Evolutionary conservation across 192 early-diverging fungal species (phyloP).

Genomic region (Nowakowskiella sp.): DNA sequence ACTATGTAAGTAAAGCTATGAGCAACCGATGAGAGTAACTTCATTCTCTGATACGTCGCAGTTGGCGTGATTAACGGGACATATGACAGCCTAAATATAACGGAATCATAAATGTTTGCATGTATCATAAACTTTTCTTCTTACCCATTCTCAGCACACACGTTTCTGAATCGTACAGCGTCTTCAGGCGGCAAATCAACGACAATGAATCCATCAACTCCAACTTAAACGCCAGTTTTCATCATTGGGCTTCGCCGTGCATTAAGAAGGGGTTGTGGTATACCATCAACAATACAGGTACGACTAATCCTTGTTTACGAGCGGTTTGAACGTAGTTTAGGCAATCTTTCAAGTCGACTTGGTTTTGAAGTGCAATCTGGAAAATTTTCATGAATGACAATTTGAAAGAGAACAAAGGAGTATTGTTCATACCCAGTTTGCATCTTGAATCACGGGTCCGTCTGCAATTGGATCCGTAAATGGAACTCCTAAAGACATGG

Average conservation of each 20-base stretch:
- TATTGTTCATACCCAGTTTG: slow-evolving; percentile 54
- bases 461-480: slow-evolving; percentile 98
- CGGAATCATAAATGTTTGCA: not conserved
- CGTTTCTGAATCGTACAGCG: slow-evolving; percentile 71
- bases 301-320: slow-evolving; percentile 68
- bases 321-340: slow-evolving; percentile 73
- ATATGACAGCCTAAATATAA: slow-evolving; percentile 58
- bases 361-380: slow-evolving; percentile 70
- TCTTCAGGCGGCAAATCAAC: slow-evolving; percentile 98
- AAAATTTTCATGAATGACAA: slow-evolving; percentile 3
- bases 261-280: slow-evolving; percentile 97
- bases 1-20: slow-evolving; percentile 96
- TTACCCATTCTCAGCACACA: slow-evolving; percentile 63
- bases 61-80: slow-evolving; percentile 90
- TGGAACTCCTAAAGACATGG: slow-evolving; percentile 58
- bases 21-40: slow-evolving; percentile 67
- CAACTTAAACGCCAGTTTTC: slow-evolving; percentile 70
- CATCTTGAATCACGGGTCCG: slow-evolving; percentile 93
- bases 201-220: slow-evolving; percentile 92
- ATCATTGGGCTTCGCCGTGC: slow-evolving; percentile 88
- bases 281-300: slow-evolving; percentile 95
- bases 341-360: slow-evolving; percentile 72
- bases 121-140: slow-evolving; percentile 2
- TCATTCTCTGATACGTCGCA: slow-evolving; percentile 77
- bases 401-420: slow-evolving; percentile 7